Percentiles rank a stretch among this genome's conserved stretches.
phyloP scores from a whole-genome alignment of 2,329 filamentous ascomycete species.

The Alternaria rosae region DNA sequence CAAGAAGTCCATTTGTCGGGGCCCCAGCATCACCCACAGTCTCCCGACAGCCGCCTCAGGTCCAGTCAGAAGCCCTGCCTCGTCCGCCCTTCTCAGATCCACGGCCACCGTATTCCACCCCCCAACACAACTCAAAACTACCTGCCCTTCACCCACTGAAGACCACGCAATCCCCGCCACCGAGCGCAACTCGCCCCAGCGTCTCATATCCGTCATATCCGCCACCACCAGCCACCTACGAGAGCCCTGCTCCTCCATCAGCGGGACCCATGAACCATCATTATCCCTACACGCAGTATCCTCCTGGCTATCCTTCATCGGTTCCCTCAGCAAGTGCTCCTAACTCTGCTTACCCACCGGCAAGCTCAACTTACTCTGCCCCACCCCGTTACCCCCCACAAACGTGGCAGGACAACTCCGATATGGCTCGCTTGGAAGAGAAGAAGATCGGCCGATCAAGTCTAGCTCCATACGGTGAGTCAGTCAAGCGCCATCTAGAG shows the following conservation, averaged over 20 bases:
- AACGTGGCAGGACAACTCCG: conserved; percentile 50
- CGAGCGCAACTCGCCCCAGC: conserved; percentile 31
- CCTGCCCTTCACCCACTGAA: conserved; percentile 49
- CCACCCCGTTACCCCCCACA: conserved; percentile 46
- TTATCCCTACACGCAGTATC: conserved; percentile 53
- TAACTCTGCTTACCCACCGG: conserved; percentile 53
- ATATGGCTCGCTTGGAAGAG: conserved; percentile 43
- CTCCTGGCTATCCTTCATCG: conserved; percentile 51
- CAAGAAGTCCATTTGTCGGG: conserved; percentile 44
- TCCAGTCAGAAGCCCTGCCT: conserved; percentile 38
- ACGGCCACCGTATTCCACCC: conserved; percentile 37
- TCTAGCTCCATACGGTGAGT: conserved; percentile 53
- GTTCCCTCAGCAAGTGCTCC: conserved; percentile 46
- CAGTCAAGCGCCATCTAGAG: conserved; percentile 70
- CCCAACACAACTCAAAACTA: conserved; percentile 43
- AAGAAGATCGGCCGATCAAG: conserved; percentile 46
- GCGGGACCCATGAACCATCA: conserved; percentile 50
- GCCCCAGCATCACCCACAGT: conserved; percentile 38
- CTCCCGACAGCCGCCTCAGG: conserved; percentile 39
- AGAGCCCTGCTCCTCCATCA: conserved; percentile 45
- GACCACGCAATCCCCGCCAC: conserved; percentile 46
- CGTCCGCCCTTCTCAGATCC: conserved; percentile 39
- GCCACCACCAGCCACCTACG: conserved; percentile 45
- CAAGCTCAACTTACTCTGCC: conserved; percentile 51
- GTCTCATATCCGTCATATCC: conserved; percentile 42